Base-by-base conservation (phyloP, 2,329 filamentous ascomycete species). In the Blumeriella jaapii region DNA sequence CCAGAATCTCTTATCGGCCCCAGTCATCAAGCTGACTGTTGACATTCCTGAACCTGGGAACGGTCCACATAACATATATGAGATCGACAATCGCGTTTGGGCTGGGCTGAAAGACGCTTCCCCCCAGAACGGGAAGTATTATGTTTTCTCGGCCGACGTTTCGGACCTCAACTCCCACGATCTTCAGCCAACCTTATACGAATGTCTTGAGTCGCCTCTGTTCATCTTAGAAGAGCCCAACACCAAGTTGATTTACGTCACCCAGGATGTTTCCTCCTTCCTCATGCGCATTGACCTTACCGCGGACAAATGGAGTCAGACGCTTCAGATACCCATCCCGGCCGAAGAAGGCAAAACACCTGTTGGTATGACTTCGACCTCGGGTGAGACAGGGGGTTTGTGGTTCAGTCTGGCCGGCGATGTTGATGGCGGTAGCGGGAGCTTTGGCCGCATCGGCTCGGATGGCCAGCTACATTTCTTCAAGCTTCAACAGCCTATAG, bases 141-240 rank as follows among this genome's bases (percentile, higher is more conserved):
- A 31, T 14, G 30, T 31, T 2, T 31, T 31, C 12, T 31, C 30
- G 30, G 19, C n/a, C 23, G 30, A 31, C 22, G 13, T 31, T 9
- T 31, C 30, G 6, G 6, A 31, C 8, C 15, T 22, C 6, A 9
- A 24, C n/a, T 16, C 12, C 12, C 16, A 18, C 8, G 16, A 19
- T 11, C 16, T 15, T 7, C 19, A 31, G 7, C 19, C 18, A 14
- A 15, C n/a, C 7, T 7, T 31, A 6, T 31, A 31, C 12, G 18
- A 15, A 4, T 31, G 19, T 23, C 30, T 31, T 11, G 17, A 24
- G 12, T 23, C 19, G 7, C 30, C 30, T 13, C n/a, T 31, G 2
- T 31, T 31, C 8, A 24, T 31, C 20, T 9, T 23, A 5, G 30
- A 31, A 24, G 30, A 31, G 10, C 30, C 30, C 6, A 31, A n/a